Evolutionary conservation across 2,329 filamentous ascomycete genomes (phyloP).

Genomic region (Diaporthe velutina): DNA sequence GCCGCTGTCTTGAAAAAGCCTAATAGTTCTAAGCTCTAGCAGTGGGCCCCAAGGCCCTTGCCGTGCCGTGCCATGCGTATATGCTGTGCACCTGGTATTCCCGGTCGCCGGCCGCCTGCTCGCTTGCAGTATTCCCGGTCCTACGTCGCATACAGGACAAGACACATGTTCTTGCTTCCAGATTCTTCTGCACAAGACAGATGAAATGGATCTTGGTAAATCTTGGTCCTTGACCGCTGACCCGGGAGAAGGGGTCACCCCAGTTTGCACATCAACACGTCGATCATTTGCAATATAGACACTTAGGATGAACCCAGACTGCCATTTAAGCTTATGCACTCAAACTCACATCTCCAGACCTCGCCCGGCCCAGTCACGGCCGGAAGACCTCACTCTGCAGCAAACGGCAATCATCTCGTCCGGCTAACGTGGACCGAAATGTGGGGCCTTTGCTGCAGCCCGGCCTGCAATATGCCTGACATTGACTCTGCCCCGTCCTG

Average conservation of each 20-base stretch:
- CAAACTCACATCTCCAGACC: neutral
- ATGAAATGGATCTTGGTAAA: neutral
- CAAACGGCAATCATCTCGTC: neutral
- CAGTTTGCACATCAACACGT: conserved; percentile 10
- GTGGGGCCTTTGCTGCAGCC: neutral
- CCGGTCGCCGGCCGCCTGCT: conserved; percentile 1
- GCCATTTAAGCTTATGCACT: conserved; percentile 29
- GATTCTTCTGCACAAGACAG: neutral
- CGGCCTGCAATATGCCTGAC: conserved; percentile 7
- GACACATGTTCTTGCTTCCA: conserved; percentile 11
- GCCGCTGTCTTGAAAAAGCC: neutral
- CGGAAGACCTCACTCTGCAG: neutral
- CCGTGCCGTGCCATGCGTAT: neutral
- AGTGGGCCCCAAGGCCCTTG: conserved; percentile 15
- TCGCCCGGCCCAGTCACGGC: conserved; percentile 15
- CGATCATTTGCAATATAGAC: conserved; percentile 6
- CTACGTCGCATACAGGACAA: conserved; percentile 10
- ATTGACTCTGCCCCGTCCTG: conserved; percentile 2
- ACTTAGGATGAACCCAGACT: conserved; percentile 12
- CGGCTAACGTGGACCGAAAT: conserved; percentile 3
- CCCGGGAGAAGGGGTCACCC: conserved; percentile 25
- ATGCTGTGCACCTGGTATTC: conserved; percentile 12
- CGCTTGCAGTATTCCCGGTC: conserved; percentile 15
- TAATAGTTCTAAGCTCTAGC: conserved; percentile 5
- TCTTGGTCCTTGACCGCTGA: conserved; percentile 25